Conservation (phyloP, 228 moss, liverwort and hornwort genomes). For the Sphagnum magellanicum region DNA sequence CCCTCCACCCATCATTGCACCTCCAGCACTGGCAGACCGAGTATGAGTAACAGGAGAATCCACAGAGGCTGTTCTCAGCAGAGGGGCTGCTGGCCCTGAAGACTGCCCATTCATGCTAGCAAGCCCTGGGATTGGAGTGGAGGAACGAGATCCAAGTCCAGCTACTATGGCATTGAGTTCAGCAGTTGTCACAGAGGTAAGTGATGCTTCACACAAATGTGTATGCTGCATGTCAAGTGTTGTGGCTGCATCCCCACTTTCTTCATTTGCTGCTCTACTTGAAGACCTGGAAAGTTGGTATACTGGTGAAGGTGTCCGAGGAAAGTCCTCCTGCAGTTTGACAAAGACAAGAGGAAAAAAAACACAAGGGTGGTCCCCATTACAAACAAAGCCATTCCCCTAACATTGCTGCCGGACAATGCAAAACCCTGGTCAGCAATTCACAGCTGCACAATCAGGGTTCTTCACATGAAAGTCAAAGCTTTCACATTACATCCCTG, state of each 20-base stretch:
- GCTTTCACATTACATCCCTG: no score
- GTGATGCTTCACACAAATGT: constrained; percentile 58
- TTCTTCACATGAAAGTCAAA: no score
- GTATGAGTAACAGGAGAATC: constrained; percentile 51
- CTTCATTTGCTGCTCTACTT: constrained; percentile 60
- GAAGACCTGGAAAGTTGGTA: constrained; percentile 53
- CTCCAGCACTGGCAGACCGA: constrained; percentile 70
- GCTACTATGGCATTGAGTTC: constrained; percentile 50
- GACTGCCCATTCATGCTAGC: constrained; percentile 33
- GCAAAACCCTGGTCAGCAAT: no score
- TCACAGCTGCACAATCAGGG: no score
- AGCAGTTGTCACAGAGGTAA: constrained; percentile 30
- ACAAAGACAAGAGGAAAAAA: no score
- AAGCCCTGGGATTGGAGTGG: constrained; percentile 72
- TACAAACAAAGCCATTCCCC: no score
- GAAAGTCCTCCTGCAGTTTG: constrained; percentile 48
- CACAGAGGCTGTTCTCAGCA: constrained; percentile 45
- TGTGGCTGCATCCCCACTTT: constrained; percentile 49
- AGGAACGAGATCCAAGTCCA: constrained; percentile 74
- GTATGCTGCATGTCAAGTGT: constrained; percentile 64
- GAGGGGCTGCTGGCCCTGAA: constrained; percentile 44
- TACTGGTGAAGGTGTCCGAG: constrained; percentile 55
- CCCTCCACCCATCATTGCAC: constrained; percentile 48
- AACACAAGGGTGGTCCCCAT: no score
- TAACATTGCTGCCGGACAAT: no score